Evolutionary conservation across 345 rosid species (phyloP).

Genomic region (Salix viminalis): DNA sequence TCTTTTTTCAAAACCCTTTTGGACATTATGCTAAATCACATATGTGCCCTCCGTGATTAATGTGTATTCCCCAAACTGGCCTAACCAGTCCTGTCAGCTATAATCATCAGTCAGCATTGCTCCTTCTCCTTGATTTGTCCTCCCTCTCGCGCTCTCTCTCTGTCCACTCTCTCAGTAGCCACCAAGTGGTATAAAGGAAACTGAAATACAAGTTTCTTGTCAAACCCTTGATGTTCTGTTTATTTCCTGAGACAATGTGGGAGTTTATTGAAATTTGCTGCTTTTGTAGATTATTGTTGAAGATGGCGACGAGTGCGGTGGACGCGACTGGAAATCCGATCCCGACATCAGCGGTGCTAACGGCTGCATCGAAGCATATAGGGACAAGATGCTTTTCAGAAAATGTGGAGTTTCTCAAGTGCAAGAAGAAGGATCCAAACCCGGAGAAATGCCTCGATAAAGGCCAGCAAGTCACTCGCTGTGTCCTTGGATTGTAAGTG

Average conservation of each 20-base stretch:
- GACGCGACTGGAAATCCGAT: constrained; percentile 75
- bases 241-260: constrained; percentile 8
- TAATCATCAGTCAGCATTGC: neutral
- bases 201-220: neutral
- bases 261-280: neutral
- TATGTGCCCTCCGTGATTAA: neutral
- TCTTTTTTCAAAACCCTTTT: neutral
- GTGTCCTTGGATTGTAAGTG: constrained; percentile 82
- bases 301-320: constrained; percentile 61
- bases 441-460: constrained; percentile 98
- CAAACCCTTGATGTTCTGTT: neutral
- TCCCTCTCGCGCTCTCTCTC: neutral
- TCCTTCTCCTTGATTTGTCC: no score
- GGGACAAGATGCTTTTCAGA: constrained; percentile 57
- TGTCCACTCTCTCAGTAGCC: neutral
- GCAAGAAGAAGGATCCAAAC: constrained; percentile 95
- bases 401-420: constrained; percentile 84
- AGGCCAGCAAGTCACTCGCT: constrained; percentile 92
- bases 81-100: neutral
- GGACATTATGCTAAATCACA: neutral
- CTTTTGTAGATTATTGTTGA: constrained; percentile 2
- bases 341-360: constrained; percentile 91
- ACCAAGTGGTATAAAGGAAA: neutral
- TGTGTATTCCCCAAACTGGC: neutral
- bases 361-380: constrained; percentile 85